Percentiles rank a stretch among this genome's conserved stretches.
phyloP scores from a whole-genome alignment of 805 yeast genomes.

The Diddensiella caesifluorescens region DNA sequence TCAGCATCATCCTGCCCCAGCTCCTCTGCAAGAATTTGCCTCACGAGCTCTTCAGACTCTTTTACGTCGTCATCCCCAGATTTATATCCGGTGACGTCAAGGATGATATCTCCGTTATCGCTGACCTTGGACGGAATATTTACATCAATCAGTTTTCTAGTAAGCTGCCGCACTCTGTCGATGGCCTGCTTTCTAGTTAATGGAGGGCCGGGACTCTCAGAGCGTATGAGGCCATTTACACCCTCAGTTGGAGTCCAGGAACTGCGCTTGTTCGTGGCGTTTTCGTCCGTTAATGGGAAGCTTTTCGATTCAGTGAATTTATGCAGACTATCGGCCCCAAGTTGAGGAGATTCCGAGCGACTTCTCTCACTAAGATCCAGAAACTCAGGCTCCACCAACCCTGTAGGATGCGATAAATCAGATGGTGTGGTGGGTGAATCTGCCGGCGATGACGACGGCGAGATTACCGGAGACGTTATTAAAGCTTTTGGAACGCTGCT shows the following conservation, averaged over 20 bases:
- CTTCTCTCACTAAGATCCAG: constrained; percentile 37
- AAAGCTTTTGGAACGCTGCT: constrained; percentile 66
- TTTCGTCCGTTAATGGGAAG: not conserved
- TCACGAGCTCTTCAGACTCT: constrained; percentile 69
- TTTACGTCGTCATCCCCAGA: constrained; percentile 76
- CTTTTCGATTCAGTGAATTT: not conserved
- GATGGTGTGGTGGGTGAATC: constrained; percentile 23
- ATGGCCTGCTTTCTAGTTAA: constrained; percentile 39
- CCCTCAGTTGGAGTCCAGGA: constrained; percentile 1
- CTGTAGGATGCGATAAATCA: not conserved
- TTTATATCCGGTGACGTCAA: constrained; percentile 96
- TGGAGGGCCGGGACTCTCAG: constrained; percentile 10
- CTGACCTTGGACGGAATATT: constrained; percentile 86
- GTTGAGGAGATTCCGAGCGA: constrained; percentile 1
- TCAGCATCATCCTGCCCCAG: constrained; percentile 36
- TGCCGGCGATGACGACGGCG: constrained; percentile 49
- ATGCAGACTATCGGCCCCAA: not conserved
- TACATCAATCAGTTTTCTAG: constrained; percentile 57
- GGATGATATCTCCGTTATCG: constrained; percentile 79
- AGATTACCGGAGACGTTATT: constrained; percentile 81
- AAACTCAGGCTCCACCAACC: constrained; percentile 44
- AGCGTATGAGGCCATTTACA: not conserved
- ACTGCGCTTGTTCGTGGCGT: not conserved
- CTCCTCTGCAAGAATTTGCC: constrained; percentile 70
- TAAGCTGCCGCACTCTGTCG: constrained; percentile 56